Percentiles rank a stretch among this genome's conserved stretches.
These are phyloP conservation scores for Pinus taeda DNA, from an alignment of 75 land plant genomes.

Conservation along the genomic window DNA sequence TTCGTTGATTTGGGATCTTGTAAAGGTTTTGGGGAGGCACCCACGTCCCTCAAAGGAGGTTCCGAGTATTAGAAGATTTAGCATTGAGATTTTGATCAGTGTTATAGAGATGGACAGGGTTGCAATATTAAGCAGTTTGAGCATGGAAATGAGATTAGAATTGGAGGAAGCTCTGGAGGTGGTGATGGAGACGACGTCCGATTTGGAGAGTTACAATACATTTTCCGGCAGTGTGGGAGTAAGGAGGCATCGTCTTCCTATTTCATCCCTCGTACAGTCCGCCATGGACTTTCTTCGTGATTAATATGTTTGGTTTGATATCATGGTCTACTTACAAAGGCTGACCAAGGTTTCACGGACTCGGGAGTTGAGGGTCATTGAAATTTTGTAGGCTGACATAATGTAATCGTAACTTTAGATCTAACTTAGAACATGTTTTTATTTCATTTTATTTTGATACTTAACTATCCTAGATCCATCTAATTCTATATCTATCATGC, in stretches of 20 bases:
- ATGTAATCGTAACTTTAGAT: no score
- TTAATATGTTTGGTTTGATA: not conserved
- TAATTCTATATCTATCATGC: no score
- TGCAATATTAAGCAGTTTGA: no score
- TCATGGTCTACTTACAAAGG: no score
- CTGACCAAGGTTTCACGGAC: no score
- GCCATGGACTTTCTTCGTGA: constrained; percentile 30
- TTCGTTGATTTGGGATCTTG: constrained; percentile 17
- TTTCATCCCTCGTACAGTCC: constrained; percentile 40
- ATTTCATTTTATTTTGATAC: no score
- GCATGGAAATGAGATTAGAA: not conserved
- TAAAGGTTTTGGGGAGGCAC: not conserved
- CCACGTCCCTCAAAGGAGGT: not conserved
- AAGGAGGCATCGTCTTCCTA: constrained; percentile 23
- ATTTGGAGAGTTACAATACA: not conserved
- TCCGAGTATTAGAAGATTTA: constrained; percentile 4
- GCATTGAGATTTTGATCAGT: not conserved
- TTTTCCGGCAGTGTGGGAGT: constrained; percentile 51
- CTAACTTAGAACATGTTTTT: no score
- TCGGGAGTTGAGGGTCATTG: no score
- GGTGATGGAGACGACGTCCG: constrained; percentile 1
- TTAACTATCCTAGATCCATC: no score
- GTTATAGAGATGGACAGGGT: not conserved
- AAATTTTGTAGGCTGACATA: no score
- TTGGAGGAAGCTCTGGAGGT: not conserved